Evolutionary conservation across 768 basidiomycete genomes (phyloP), one percentile per base, ranked within the genome.

Genomic region (button mushroom (Agaricus bisporus)): DNA sequence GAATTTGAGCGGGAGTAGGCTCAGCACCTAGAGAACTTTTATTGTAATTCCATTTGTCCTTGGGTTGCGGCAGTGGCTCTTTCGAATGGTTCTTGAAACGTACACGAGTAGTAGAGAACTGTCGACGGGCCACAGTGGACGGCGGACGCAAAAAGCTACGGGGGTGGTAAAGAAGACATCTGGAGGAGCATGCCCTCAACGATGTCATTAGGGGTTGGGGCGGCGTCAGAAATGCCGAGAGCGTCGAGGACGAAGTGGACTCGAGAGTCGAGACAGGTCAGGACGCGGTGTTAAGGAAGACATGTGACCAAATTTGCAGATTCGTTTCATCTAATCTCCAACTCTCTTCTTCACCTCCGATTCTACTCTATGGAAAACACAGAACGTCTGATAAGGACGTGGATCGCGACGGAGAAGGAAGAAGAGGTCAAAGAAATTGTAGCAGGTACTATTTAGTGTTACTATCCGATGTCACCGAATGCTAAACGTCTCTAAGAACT

Each of bases 1-100:
- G 59, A 59, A 60, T 51, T 39, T 68, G 65, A 48, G 74, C 70
- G 7, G 67, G 67, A 56, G 73, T 67, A 46, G 79, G 71, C 47
- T 79, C 74, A 32, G 76, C 73, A 36, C 77, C 73, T 63, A 88
- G 81, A 35, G 80, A 77, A 51, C 82, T 70, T 14, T 72, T 65
- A 63, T 91, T 91, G 70, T 88, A 93, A 70, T 92, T 92, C 80
- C 86, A 83, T 68, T 80, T 86, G 64, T 88, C 84, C 51, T 64
- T 65, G 6, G 70, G 66, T 42, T 70, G 67, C 29, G 62, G 61
- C 14, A 59, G 25, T 50, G 48, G 47, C 22, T 54, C 52, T 7
- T 41, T 39, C 37, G 45, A 15, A 22, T 28, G 52, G 28, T 54
- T n/a, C 53, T 41, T 49, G 26, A 41, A 25, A 4, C 39, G 32